These are phyloP conservation scores for Penicillium odoratum DNA, from an alignment of 495 filamentous ascomycete species.

Conservation along the genomic window DNA sequence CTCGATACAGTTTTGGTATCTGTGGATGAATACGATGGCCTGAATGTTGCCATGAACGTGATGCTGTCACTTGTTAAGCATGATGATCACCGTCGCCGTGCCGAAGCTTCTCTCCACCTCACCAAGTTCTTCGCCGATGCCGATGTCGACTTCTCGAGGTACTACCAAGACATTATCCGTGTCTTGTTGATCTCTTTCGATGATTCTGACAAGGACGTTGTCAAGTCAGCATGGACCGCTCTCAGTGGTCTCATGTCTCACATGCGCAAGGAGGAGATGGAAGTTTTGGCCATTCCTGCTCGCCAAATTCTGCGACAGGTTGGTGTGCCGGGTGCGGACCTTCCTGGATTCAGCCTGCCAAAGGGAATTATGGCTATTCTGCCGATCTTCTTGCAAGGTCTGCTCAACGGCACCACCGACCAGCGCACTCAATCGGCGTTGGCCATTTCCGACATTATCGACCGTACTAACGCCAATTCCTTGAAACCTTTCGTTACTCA, in stretches of 20 bases:
- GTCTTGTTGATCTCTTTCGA: constrained; percentile 88
- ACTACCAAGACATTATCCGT: constrained; percentile 91
- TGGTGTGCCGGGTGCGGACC: constrained; percentile 78
- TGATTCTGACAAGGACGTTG: constrained; percentile 77
- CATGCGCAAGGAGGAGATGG: constrained; percentile 98
- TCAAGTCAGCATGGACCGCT: constrained; percentile 91
- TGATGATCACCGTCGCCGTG: constrained; percentile 82
- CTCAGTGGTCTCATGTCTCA: constrained; percentile 82
- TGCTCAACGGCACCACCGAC: constrained; percentile 92
- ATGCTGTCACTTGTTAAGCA: constrained; percentile 85
- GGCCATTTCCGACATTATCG: constrained; percentile 92
- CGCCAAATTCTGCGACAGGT: constrained; percentile 82
- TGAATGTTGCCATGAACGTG: constrained; percentile 92
- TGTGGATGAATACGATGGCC: constrained; percentile 92
- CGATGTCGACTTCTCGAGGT: constrained; percentile 86
- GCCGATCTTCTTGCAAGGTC: constrained; percentile 94
- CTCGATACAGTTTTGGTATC: constrained; percentile 88
- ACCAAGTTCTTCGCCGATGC: constrained; percentile 84
- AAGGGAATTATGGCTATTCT: constrained; percentile 97
- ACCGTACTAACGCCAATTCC: constrained; percentile 78
- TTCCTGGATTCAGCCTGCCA: constrained; percentile 87
- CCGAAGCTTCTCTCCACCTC: constrained; percentile 74
- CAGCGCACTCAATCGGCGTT: constrained; percentile 90
- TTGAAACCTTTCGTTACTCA: constrained; percentile 94
- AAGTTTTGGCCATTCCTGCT: constrained; percentile 83